These are phyloP conservation scores for Ceratobasidium sp. DNA, from an alignment of 1,284 basidiomycete genomes.

Conservation along the genomic window DNA sequence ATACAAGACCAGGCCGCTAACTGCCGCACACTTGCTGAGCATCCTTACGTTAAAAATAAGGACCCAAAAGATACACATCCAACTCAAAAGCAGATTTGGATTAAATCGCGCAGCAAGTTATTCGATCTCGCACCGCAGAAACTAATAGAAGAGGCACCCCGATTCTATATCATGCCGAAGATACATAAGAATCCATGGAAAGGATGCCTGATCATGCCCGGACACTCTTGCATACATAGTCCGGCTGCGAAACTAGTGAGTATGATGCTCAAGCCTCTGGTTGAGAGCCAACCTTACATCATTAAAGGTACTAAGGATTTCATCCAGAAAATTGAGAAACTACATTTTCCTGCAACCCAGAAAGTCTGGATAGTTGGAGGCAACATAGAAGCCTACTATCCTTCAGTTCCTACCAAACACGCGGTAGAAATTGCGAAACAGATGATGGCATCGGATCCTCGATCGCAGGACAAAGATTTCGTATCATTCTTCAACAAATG, in stretches of 20 bases:
- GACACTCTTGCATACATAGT: slow-evolving; percentile 54
- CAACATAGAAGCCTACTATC: slow-evolving; percentile 56
- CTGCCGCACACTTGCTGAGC: too few relatives aligned
- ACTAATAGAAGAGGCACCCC: slow-evolving; percentile 47
- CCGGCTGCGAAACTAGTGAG: slow-evolving; percentile 54
- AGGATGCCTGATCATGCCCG: slow-evolving; percentile 55
- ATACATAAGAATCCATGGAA: slow-evolving; percentile 56
- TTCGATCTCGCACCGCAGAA: too few relatives aligned
- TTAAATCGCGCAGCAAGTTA: too few relatives aligned
- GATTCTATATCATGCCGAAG: slow-evolving; percentile 56
- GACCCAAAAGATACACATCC: too few relatives aligned
- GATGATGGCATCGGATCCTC: too few relatives aligned
- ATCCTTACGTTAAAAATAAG: too few relatives aligned
- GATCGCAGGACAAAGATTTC: too few relatives aligned
- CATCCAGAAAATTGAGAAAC: slow-evolving; percentile 52
- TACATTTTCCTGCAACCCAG: slow-evolving; percentile 36
- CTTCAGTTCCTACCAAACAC: slow-evolving; percentile 50
- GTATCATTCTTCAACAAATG: neutral
- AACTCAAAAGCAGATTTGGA: too few relatives aligned
- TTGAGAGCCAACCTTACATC: slow-evolving; percentile 51
- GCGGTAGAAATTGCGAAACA: too few relatives aligned
- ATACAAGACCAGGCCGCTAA: too few relatives aligned
- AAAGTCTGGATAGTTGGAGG: slow-evolving; percentile 52
- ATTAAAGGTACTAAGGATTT: slow-evolving; percentile 55
- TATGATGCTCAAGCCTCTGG: slow-evolving; percentile 55